Conservation (phyloP, 306 rosid genomes). For the Trifolium repens region DNA sequence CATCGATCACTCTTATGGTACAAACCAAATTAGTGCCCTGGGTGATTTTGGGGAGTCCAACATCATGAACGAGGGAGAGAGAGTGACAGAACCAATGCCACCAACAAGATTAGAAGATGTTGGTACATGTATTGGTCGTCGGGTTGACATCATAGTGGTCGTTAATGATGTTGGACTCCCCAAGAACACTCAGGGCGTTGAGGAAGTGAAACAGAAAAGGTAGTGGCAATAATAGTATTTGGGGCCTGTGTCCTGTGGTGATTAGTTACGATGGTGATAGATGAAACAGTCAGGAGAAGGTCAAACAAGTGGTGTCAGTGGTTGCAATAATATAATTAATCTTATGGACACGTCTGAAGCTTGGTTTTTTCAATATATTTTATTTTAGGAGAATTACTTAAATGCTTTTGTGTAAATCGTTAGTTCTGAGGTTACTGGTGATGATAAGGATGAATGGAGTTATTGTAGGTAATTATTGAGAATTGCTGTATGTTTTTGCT, state of each 20-base stretch:
- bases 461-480: constrained; percentile 10
- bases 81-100: no score
- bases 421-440: constrained; percentile 33
- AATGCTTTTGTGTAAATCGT: constrained; percentile 9
- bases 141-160: no score
- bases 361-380: constrained; percentile 7
- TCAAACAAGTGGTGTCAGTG: constrained; percentile 30
- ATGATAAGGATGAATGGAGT: constrained; percentile 2
- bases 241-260: constrained; percentile 22
- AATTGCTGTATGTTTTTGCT: constrained; percentile 25
- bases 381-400: constrained; percentile 28
- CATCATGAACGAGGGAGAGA: no score
- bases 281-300: constrained; percentile 28
- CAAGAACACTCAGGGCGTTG: background rate
- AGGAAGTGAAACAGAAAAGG: constrained; percentile 9
- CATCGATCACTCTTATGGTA: constrained; percentile 59
- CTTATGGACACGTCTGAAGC: constrained; percentile 20
- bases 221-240: constrained; percentile 14
- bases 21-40: constrained; percentile 42
- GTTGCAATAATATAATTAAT: constrained; percentile 28
- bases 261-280: constrained; percentile 20
- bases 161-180: no score
- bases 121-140: no score
- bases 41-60: no score
- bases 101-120: no score